These are phyloP conservation scores for Haplosporangium sp. DNA, from an alignment of 371 early-diverging fungal genomes.

Conservation along the genomic window DNA sequence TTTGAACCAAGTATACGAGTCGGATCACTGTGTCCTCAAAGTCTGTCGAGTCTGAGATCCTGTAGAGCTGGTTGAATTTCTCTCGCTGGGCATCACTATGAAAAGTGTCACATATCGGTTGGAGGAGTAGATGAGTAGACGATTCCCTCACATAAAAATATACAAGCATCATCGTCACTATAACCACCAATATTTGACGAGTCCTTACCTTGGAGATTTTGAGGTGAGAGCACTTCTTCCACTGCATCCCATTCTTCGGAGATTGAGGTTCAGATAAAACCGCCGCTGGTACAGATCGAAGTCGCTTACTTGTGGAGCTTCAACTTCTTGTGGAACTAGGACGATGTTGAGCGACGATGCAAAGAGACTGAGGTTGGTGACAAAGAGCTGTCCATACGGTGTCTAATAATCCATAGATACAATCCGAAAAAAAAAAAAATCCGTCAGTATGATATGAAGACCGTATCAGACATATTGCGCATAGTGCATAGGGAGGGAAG, in stretches of 20 bases:
- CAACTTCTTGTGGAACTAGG: constrained; percentile 64
- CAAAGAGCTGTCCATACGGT: constrained; percentile 64
- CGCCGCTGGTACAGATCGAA: constrained; percentile 66
- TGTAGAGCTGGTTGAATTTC: constrained; percentile 71
- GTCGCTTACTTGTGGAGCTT: constrained; percentile 68
- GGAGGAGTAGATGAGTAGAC: neutral
- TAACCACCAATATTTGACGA: neutral
- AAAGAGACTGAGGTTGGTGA: constrained; percentile 69
- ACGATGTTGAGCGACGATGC: constrained; percentile 72
- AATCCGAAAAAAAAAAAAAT: neutral
- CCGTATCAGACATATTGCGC: neutral
- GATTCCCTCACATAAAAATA: neutral
- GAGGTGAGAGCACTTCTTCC: constrained; percentile 73
- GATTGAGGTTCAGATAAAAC: constrained; percentile 72
- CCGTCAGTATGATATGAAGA: neutral
- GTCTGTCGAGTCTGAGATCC: constrained; percentile 64
- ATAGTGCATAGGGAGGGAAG: neutral
- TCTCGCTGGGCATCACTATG: constrained; percentile 72
- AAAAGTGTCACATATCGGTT: neutral
- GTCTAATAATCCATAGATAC: constrained; percentile 54
- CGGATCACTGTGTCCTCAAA: constrained; percentile 70
- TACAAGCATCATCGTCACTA: neutral
- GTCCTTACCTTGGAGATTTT: constrained; percentile 65
- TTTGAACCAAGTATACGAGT: constrained; percentile 65
- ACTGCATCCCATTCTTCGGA: constrained; percentile 71